Evolutionary conservation across 768 basidiomycete species (phyloP).

Genomic region (Pleurotus citrinopileatus): DNA sequence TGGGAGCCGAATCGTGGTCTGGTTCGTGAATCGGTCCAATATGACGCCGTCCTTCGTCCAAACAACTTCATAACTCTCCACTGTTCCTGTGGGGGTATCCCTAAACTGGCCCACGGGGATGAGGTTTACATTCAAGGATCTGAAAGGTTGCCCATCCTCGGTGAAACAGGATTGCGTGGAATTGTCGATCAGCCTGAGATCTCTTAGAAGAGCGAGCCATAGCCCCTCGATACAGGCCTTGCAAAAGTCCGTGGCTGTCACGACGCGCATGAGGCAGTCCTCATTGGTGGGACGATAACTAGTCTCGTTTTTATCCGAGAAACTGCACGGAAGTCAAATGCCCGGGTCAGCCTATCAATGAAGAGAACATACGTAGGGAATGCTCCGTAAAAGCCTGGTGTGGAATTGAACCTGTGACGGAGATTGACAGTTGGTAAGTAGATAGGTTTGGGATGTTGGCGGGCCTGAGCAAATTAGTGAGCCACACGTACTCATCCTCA

Average conservation of each 20-base stretch:
- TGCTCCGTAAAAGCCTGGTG: constrained; percentile 57
- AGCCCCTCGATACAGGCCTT: constrained; percentile 71
- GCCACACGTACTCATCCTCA: constrained; percentile 56
- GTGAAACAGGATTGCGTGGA: constrained; percentile 38
- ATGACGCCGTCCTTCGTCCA: constrained; percentile 51
- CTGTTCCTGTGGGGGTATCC: constrained; percentile 17
- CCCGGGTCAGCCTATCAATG: neutral
- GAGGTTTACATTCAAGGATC: constrained; percentile 44
- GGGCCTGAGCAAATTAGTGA: too few species aligned
- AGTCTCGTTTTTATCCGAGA: constrained; percentile 59
- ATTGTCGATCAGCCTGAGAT: constrained; percentile 60
- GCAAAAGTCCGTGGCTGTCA: constrained; percentile 72
- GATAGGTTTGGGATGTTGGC: too few species aligned
- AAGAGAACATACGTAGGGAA: constrained; percentile 64
- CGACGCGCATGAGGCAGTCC: constrained; percentile 78
- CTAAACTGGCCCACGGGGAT: constrained; percentile 62
- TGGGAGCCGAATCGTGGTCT: constrained; percentile 38
- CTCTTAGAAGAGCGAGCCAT: constrained; percentile 62
- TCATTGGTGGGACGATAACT: constrained; percentile 82
- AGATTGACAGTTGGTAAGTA: neutral
- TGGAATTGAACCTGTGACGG: constrained; percentile 51
- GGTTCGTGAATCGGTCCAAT: constrained; percentile 46
- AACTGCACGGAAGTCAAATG: constrained; percentile 36
- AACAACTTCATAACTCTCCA: constrained; percentile 45
- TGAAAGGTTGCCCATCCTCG: constrained; percentile 17